Base-by-base conservation (phyloP, 768 basidiomycete species). In the Paxillus ammoniavirescens region DNA sequence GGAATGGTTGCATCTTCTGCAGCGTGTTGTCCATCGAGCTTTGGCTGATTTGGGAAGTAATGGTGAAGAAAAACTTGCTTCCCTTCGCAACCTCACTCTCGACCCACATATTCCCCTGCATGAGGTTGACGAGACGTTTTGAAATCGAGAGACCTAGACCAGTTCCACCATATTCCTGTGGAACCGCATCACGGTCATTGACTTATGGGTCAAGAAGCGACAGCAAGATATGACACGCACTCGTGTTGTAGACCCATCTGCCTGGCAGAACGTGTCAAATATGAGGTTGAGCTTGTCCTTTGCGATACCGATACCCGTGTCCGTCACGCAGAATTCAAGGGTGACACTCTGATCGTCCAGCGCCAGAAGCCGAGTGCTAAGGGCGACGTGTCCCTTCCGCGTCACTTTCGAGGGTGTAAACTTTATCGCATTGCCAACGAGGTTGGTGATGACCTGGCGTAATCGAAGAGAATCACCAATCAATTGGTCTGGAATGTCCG, bases 51-150 rank as follows among this genome's bases (percentile, higher is more conserved):
- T 89, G 88, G 23, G 88, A 93, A 5, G 86, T 87, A 73, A 95
- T 93, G 26, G 93, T 95, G 78, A 98, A 98, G 83, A 90, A 96
- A 82, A 98, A 96, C 71, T 86, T 87, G 75, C 86, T 91, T 26
- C 97, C 97, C 61, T 91, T 89, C 43, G 89, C 81, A 54, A 96
- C 91, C 69, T 96, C 93, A 56, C 87, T 90, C 73, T 97, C 92
- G 18, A 99, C 97, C 97, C 97, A 99, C 80, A 99, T 91, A 64
- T 96, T 92, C 43, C 97, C 97, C 62, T 92, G 86, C 97, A 99
- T 99, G 62, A 99, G 87, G 45, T 86, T 87, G 15, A 98, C 96
- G 21, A 99, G 85, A 1, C 95, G 89, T 67, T 98, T 98, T 42
- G 96, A 98, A 64, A 99, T 98, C 9, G 95, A 98, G 42, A 98